Evolutionary conservation across 768 basidiomycete species (phyloP).

Genomic region (Trametes sanguinea): DNA sequence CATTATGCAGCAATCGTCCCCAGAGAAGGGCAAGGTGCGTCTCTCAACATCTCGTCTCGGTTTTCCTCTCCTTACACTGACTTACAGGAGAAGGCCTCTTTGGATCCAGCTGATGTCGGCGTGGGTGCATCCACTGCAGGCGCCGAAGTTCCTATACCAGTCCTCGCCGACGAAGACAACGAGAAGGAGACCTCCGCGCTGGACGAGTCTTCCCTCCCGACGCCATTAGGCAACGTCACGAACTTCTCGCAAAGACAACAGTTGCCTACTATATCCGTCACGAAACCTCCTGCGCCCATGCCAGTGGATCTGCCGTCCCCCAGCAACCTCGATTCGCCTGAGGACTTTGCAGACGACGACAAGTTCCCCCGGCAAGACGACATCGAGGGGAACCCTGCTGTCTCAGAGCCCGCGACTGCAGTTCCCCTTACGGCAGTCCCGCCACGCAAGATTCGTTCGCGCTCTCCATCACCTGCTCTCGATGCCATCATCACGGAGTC

Average conservation of each 20-base stretch:
- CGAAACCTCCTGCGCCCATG: conserved; percentile 69
- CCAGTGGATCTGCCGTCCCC: conserved; percentile 70
- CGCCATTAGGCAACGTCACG: conserved; percentile 31
- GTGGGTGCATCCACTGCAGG: conserved; percentile 37
- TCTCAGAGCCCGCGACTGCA: not conserved
- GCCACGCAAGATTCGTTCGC: conserved; percentile 9
- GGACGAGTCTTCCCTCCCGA: conserved; percentile 17
- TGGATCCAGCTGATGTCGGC: conserved; percentile 17
- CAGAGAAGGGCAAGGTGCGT: conserved; percentile 53
- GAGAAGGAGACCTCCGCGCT: conserved; percentile 21
- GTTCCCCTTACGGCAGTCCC: conserved; percentile 15
- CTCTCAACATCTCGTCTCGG: not conserved
- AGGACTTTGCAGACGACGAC: conserved; percentile 35
- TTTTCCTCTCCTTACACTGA: conserved; percentile 32
- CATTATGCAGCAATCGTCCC: conserved; percentile 35
- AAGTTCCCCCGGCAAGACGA: conserved; percentile 35
- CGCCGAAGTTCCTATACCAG: conserved; percentile 65
- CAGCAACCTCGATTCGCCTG: conserved; percentile 41
- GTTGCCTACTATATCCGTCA: conserved; percentile 61
- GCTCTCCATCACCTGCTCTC: conserved; percentile 15
- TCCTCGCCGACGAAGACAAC: conserved; percentile 42
- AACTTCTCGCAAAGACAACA: conserved; percentile 25
- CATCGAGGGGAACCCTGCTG: conserved; percentile 23
- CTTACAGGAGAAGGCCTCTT: conserved; percentile 39
- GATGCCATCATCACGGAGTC: conserved; percentile 10